Conservation (phyloP, 495 filamentous ascomycete species). For the Xylaria cubensis region DNA sequence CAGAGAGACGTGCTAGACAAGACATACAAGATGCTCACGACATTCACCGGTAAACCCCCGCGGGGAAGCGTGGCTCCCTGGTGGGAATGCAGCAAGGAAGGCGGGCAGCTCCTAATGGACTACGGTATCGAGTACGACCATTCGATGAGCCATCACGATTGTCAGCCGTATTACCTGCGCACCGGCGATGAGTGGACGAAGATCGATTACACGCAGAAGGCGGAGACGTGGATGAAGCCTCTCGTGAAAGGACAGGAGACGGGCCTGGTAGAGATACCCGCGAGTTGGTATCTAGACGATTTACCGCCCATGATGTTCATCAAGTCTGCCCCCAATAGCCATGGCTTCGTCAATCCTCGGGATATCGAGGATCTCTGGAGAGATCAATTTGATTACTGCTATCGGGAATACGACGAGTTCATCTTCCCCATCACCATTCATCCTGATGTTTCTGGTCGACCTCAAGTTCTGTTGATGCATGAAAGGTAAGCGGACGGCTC, state of each 20-base stretch:
- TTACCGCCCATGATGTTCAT: conserved; percentile 66
- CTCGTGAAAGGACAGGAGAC: conserved; percentile 51
- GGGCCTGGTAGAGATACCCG: conserved; percentile 63
- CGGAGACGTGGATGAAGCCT: conserved; percentile 64
- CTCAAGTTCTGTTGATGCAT: conserved; percentile 65
- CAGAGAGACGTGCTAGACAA: conserved; percentile 79
- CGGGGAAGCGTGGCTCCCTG: conserved; percentile 70
- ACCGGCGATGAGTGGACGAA: conserved; percentile 54
- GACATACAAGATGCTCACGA: conserved; percentile 72
- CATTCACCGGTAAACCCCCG: conserved; percentile 78
- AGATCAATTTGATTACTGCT: conserved; percentile 66
- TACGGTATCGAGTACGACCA: conserved; percentile 70
- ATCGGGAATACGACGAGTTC: conserved; percentile 66
- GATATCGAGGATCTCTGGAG: conserved; percentile 65
- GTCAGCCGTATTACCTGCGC: conserved; percentile 61
- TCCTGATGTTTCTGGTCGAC: conserved; percentile 64
- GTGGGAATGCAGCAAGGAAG: conserved; percentile 74
- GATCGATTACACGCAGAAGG: conserved; percentile 60
- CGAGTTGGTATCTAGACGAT: conserved; percentile 64
- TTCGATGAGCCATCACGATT: conserved; percentile 62
- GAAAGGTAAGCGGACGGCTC: conserved; percentile 42
- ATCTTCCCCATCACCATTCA: conserved; percentile 68
- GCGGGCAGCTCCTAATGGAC: conserved; percentile 68
- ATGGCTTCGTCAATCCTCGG: conserved; percentile 64
- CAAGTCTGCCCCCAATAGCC: conserved; percentile 57